Conservation (phyloP, 306 rosid genomes). For the Rosa rugosa region DNA sequence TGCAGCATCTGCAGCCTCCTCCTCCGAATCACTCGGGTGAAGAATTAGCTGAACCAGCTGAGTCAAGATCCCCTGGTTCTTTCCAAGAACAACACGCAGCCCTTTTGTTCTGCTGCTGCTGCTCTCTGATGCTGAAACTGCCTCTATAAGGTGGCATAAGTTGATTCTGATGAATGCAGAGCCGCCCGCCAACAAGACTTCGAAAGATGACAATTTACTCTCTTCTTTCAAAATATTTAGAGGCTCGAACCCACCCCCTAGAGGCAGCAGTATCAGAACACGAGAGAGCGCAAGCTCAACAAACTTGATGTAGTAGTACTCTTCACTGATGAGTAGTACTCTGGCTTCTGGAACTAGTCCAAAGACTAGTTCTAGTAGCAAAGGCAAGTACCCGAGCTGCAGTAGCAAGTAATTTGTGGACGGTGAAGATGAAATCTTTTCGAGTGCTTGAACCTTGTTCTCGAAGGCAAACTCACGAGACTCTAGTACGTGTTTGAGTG, state of each 20-base stretch:
- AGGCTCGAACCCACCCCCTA: slow-evolving; percentile 34
- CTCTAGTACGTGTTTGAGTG: slow-evolving; percentile 48
- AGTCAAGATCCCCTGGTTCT: slow-evolving; percentile 34
- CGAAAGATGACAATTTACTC: slow-evolving; percentile 37
- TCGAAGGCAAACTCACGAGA: slow-evolving; percentile 39
- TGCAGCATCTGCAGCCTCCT: slow-evolving; percentile 59
- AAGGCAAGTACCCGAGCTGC: slow-evolving; percentile 64
- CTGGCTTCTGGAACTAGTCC: slow-evolving; percentile 26
- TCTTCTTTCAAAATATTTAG: slow-evolving; percentile 53
- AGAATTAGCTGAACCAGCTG: slow-evolving; percentile 35
- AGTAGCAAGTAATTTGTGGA: slow-evolving; percentile 48
- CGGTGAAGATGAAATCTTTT: slow-evolving; percentile 33
- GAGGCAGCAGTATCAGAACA: slow-evolving; percentile 40
- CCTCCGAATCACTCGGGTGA: slow-evolving; percentile 20
- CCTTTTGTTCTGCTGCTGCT: slow-evolving; percentile 28
- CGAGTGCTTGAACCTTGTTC: slow-evolving; percentile 53
- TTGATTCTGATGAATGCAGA: slow-evolving; percentile 39
- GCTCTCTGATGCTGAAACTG: slow-evolving; percentile 39
- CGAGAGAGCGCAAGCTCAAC: slow-evolving; percentile 58
- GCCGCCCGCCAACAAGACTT: slow-evolving; percentile 49
- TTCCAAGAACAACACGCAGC: slow-evolving; percentile 45
- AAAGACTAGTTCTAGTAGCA: slow-evolving; percentile 59
- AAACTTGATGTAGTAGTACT: slow-evolving; percentile 23
- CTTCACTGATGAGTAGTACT: slow-evolving; percentile 21
- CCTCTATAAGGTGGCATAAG: slow-evolving; percentile 54